Percentiles rank a stretch among this genome's conserved stretches.
Conservation (phyloP, 345 rosid species). For the Eucalyptus regnans region DNA sequence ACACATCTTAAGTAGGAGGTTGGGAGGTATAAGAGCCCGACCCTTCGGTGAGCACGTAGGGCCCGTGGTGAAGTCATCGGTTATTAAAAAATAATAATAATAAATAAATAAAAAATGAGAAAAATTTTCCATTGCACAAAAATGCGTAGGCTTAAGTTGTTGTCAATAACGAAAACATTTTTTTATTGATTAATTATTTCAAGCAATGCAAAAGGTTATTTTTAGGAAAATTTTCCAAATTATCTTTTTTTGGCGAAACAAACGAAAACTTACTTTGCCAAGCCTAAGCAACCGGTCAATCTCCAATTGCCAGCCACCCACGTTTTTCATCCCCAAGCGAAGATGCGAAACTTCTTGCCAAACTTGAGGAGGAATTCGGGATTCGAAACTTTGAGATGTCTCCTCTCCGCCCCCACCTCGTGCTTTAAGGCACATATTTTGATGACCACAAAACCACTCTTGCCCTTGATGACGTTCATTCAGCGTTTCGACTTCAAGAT, state of each 20-base stretch:
- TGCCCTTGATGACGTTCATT: background rate
- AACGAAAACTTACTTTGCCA: background rate
- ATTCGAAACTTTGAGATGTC: background rate
- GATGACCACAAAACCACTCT: background rate
- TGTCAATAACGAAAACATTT: background rate
- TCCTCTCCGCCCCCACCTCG: background rate
- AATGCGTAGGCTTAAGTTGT: rapidly evolving
- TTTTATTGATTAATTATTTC: background rate
- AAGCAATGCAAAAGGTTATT: rapidly evolving
- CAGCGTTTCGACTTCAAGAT: background rate
- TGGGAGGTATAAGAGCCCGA: too few species aligned
- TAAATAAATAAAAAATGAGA: too few species aligned
- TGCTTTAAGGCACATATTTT: background rate
- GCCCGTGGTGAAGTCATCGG: too few species aligned
- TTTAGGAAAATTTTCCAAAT: rapidly evolving
- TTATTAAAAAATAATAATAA: too few species aligned
- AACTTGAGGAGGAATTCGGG: background rate
- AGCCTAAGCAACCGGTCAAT: background rate
- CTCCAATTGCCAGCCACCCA: background rate
- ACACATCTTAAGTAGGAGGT: too few species aligned
- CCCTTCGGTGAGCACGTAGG: too few species aligned
- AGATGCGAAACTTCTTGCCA: background rate
- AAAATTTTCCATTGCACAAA: rapidly evolving
- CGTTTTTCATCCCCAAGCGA: background rate
- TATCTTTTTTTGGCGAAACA: rapidly evolving